phyloP scores from a whole-genome alignment of 768 basidiomycete species.

The Trametes elegans region DNA sequence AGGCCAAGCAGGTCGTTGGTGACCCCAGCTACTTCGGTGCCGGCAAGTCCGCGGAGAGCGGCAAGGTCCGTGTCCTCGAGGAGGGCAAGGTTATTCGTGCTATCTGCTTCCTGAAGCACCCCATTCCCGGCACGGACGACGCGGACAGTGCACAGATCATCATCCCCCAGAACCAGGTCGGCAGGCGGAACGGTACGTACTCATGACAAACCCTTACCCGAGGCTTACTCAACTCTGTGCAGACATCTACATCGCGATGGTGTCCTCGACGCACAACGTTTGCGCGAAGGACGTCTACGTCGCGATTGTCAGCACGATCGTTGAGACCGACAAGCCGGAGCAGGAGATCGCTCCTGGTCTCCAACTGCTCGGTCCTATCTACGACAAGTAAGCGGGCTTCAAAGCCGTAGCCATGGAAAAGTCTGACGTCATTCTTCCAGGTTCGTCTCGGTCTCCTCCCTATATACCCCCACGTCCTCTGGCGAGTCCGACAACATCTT shows the following conservation, averaged over 20 bases:
- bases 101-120: slow-evolving; percentile 97
- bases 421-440: slow-evolving; percentile 37
- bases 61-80: slow-evolving; percentile 86
- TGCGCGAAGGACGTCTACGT: slow-evolving; percentile 94
- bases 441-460: slow-evolving; percentile 84
- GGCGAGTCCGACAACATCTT: slow-evolving; percentile 90
- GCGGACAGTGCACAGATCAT: slow-evolving; percentile 95
- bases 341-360: slow-evolving; percentile 91
- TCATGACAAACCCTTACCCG: background rate
- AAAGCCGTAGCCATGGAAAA: too few species aligned
- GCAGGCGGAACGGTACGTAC: slow-evolving; percentile 80
- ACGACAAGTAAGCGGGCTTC: slow-evolving; percentile 96
- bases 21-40: slow-evolving; percentile 97
- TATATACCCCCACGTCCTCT: slow-evolving; percentile 84
- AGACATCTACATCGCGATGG: slow-evolving; percentile 99
- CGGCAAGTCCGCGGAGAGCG: slow-evolving; percentile 57
- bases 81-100: slow-evolving; percentile 94
- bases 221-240: background rate
- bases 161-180: slow-evolving; percentile 98
- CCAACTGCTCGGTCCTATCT: slow-evolving; percentile 85
- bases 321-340: slow-evolving; percentile 92
- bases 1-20: slow-evolving; percentile 96
- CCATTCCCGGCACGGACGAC: slow-evolving; percentile 96
- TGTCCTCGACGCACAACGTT: slow-evolving; percentile 96
- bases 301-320: slow-evolving; percentile 97